phyloP scores from a whole-genome alignment of 495 filamentous ascomycete species.

The Aspergillus sclerotiicarbonarius region DNA sequence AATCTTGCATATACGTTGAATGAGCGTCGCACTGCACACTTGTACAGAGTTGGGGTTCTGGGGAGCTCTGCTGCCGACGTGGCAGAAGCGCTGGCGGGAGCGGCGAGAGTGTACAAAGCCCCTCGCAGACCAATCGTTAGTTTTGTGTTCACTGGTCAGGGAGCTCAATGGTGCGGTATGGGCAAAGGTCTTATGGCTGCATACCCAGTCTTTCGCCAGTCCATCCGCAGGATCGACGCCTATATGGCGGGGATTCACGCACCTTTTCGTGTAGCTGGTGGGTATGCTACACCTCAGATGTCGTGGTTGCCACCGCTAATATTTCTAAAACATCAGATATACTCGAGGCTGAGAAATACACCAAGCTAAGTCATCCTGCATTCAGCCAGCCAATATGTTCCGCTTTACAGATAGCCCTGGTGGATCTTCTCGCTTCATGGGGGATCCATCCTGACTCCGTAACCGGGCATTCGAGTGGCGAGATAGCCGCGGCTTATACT shows the following conservation, averaged over 20 bases:
- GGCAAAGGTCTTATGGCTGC: constrained; percentile 29
- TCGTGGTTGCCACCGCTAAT: background rate
- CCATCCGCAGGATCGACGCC: constrained; percentile 18
- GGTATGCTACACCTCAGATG: background rate
- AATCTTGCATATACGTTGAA: constrained; percentile 32
- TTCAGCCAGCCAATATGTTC: constrained; percentile 38
- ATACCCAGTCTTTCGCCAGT: constrained; percentile 25
- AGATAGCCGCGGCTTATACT: constrained; percentile 43
- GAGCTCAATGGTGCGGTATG: constrained; percentile 43
- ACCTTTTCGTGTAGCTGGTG: constrained; percentile 9
- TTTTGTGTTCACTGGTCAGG: constrained; percentile 43
- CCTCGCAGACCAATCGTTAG: constrained; percentile 17
- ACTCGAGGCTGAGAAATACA: background rate
- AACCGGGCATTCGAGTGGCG: constrained; percentile 40
- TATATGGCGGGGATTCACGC: constrained; percentile 17
- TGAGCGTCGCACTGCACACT: constrained; percentile 22
- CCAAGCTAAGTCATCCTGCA: background rate
- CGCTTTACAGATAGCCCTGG: constrained; percentile 38
- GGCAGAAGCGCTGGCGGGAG: constrained; percentile 17
- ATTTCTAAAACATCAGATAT: background rate
- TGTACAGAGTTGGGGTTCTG: constrained; percentile 24
- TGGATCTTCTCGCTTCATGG: constrained; percentile 34
- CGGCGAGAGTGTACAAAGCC: constrained; percentile 28
- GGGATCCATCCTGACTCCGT: constrained; percentile 31
- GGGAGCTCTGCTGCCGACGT: constrained; percentile 10